These are phyloP conservation scores for Pseudomonodictys pantanalensis DNA, from an alignment of 495 filamentous ascomycete genomes.

Conservation along the genomic window DNA sequence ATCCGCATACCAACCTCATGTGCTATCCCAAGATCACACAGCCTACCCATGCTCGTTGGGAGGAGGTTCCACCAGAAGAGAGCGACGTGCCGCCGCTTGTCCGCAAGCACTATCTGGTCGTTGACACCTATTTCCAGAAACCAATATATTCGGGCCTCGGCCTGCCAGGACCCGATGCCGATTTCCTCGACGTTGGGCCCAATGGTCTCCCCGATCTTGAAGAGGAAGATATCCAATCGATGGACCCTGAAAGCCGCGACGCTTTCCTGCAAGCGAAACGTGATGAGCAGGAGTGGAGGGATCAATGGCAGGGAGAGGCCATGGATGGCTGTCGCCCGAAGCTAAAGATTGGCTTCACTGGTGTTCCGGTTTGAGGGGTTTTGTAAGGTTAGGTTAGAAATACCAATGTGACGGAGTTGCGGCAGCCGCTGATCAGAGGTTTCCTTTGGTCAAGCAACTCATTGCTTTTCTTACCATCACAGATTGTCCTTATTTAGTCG, in stretches of 20 bases:
- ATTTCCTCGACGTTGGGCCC: slow-evolving; percentile 57
- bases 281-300: slow-evolving; percentile 68
- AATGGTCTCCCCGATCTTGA: slow-evolving; percentile 64
- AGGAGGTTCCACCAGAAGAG: slow-evolving; percentile 49
- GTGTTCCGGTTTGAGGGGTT: slow-evolving; percentile 37
- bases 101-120: slow-evolving; percentile 70
- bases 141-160: slow-evolving; percentile 58
- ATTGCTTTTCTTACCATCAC: too few relatives aligned
- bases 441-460: too few relatives aligned
- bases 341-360: slow-evolving; percentile 48
- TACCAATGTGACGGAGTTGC: not conserved
- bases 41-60: slow-evolving; percentile 80
- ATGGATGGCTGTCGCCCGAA: slow-evolving; percentile 48
- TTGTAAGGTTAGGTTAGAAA: not conserved
- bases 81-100: slow-evolving; percentile 57
- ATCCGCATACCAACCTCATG: slow-evolving; percentile 88
- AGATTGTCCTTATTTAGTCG: too few relatives aligned
- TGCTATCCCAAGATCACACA: slow-evolving; percentile 86
- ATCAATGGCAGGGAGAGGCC: slow-evolving; percentile 63
- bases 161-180: slow-evolving; percentile 63
- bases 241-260: slow-evolving; percentile 68
- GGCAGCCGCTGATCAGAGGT: not conserved
- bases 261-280: slow-evolving; percentile 63
- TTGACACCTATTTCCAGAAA: slow-evolving; percentile 65
- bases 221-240: slow-evolving; percentile 63